These are phyloP conservation scores for Aspergillus thermomutatus DNA, from an alignment of 2,329 filamentous ascomycete genomes.

Conservation along the genomic window DNA sequence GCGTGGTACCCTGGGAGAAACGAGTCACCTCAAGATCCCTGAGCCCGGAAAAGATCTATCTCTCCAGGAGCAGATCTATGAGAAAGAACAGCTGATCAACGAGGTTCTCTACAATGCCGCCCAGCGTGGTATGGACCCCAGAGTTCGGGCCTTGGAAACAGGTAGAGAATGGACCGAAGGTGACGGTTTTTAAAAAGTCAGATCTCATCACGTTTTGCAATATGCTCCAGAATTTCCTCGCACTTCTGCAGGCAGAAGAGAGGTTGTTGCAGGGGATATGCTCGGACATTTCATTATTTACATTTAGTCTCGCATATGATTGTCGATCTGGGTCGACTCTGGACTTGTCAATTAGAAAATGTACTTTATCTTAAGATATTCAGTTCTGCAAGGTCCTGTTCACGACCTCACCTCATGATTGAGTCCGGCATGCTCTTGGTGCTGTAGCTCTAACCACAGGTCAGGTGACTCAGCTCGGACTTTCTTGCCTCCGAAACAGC, in stretches of 20 bases:
- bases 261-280: neutral
- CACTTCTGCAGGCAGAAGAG: neutral
- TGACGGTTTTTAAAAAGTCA: slow-evolving; percentile 48
- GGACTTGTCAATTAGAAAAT: neutral
- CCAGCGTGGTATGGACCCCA: slow-evolving; percentile 50
- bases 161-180: slow-evolving; percentile 55
- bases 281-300: neutral
- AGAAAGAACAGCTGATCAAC: slow-evolving; percentile 42
- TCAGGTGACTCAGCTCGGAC: neutral
- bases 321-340: neutral
- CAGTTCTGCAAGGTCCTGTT: neutral
- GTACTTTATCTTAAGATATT: neutral
- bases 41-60: slow-evolving; percentile 43
- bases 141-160: slow-evolving; percentile 49
- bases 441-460: too few relatives aligned
- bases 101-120: slow-evolving; percentile 44
- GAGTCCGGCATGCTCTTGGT: neutral
- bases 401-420: too few relatives aligned
- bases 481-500: neutral
- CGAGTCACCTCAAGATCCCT: slow-evolving; percentile 32
- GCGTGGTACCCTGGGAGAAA: slow-evolving; percentile 20
- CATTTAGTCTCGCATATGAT: neutral
- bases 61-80: slow-evolving; percentile 44
- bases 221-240: neutral
- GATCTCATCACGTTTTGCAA: neutral